These are phyloP conservation scores for Septoria linicola DNA, from an alignment of 2,329 filamentous ascomycete genomes.

Conservation along the genomic window DNA sequence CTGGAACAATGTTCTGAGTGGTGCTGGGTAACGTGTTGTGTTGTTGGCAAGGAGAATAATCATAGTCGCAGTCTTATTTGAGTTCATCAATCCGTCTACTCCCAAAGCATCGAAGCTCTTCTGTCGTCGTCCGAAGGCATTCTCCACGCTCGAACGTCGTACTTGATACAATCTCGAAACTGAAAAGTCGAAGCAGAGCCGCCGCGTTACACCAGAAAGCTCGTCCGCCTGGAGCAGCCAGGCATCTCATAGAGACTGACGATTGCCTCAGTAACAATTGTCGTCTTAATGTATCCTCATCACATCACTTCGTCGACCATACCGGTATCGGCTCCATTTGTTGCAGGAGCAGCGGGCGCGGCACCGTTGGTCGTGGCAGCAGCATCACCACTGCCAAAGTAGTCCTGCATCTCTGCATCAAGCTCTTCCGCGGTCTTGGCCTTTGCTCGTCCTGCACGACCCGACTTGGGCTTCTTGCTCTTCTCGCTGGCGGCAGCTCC, in stretches of 20 bases:
- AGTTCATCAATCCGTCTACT: background rate
- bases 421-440: conserved; percentile 92
- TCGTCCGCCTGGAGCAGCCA: no score
- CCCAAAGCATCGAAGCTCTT: background rate
- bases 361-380: conserved; percentile 47
- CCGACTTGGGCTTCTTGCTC: conserved; percentile 55
- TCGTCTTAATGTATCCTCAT: conserved; percentile 24
- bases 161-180: conserved; percentile 17
- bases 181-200: conserved; percentile 1
- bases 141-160: background rate
- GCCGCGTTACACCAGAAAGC: no score
- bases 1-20: background rate
- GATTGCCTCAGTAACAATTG: background rate
- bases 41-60: background rate
- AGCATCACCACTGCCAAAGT: conserved; percentile 63
- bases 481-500: conserved; percentile 44
- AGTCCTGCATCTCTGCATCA: conserved; percentile 96
- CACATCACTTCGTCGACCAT: conserved; percentile 58
- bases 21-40: background rate
- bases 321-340: conserved; percentile 51
- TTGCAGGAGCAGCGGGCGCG: conserved; percentile 48
- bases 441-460: conserved; percentile 66
- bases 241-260: no score
- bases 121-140: background rate
- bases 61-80: conserved; percentile 6